These are phyloP conservation scores for Tieghemiomyces parasiticus DNA, from an alignment of 192 early-diverging fungal genomes.

Conservation along the genomic window DNA sequence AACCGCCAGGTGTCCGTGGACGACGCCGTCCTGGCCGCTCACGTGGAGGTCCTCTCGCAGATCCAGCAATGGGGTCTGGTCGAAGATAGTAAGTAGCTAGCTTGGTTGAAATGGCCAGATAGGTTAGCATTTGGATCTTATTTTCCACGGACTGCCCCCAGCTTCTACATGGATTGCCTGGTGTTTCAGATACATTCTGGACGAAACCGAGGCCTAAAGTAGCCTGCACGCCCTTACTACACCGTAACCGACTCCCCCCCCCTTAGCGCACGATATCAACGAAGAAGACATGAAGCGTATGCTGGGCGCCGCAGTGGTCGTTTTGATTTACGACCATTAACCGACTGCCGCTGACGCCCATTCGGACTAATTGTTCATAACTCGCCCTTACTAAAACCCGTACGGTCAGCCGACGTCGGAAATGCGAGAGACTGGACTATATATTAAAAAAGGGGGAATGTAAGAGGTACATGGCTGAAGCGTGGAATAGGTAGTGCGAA, in stretches of 20 bases:
- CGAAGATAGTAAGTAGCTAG: constrained; percentile 45
- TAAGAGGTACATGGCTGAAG: too few relatives aligned
- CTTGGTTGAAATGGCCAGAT: constrained; percentile 1
- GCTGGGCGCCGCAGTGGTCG: background rate
- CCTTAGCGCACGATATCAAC: constrained; percentile 54
- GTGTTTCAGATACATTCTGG: too few relatives aligned
- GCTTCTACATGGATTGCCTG: constrained; percentile 30
- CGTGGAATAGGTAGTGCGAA: too few relatives aligned
- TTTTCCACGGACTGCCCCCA: constrained; percentile 1
- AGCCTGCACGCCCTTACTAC: background rate
- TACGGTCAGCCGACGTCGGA: too few relatives aligned
- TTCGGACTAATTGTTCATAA: too few relatives aligned
- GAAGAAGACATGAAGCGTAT: constrained; percentile 32
- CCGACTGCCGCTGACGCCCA: too few relatives aligned
- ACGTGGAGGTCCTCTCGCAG: constrained; percentile 74
- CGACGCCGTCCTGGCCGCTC: constrained; percentile 57
- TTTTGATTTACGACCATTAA: background rate
- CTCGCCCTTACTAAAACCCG: too few relatives aligned
- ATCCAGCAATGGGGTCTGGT: constrained; percentile 86
- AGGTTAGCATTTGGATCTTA: background rate
- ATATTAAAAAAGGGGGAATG: too few relatives aligned
- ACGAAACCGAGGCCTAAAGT: too few relatives aligned
- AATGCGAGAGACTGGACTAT: too few relatives aligned
- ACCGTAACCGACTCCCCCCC: background rate
- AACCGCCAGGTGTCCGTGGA: constrained; percentile 57